A percentile compares a stretch with the other conserved stretches of the same genome.
Evolutionary conservation across 148 eudicot genomes (phyloP).

Genomic region (Vaccinium vitisidaea): DNA sequence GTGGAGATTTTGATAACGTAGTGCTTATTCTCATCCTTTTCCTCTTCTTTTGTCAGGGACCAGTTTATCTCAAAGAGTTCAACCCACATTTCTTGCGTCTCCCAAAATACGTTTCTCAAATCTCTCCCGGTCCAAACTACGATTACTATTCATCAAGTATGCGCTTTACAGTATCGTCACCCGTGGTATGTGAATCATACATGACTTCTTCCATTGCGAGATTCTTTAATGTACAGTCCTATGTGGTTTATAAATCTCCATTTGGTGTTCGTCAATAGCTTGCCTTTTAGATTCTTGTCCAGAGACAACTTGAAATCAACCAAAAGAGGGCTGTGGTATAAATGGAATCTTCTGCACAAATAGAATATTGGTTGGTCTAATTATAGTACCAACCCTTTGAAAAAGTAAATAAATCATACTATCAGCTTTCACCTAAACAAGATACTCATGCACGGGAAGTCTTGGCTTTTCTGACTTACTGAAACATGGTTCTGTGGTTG

Average conservation of each 20-base stretch:
- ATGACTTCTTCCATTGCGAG: background rate
- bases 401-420: background rate
- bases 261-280: slow-evolving; percentile 13
- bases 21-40: slow-evolving; percentile 6
- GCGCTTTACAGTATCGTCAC: slow-evolving; percentile 86
- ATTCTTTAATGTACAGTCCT: slow-evolving; percentile 3
- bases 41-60: slow-evolving; percentile 40
- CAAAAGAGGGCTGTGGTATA: background rate
- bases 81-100: slow-evolving; percentile 64
- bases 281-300: slow-evolving; percentile 1
- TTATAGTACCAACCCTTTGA: no score
- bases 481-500: background rate
- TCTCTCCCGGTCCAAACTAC: slow-evolving; percentile 86
- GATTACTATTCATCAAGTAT: slow-evolving; percentile 74
- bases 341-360: background rate
- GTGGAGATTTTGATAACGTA: background rate
- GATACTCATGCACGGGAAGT: background rate
- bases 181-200: slow-evolving; percentile 63
- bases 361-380: background rate
- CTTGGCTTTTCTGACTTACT: background rate
- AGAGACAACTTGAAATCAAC: background rate
- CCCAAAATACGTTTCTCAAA: slow-evolving; percentile 74
- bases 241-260: background rate
- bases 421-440: background rate
- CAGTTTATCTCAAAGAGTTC: slow-evolving; percentile 61